Evolutionary conservation across 2,329 filamentous ascomycete genomes (phyloP), one percentile per base, ranked within the genome.

Genomic region (Beauveria sp.): DNA sequence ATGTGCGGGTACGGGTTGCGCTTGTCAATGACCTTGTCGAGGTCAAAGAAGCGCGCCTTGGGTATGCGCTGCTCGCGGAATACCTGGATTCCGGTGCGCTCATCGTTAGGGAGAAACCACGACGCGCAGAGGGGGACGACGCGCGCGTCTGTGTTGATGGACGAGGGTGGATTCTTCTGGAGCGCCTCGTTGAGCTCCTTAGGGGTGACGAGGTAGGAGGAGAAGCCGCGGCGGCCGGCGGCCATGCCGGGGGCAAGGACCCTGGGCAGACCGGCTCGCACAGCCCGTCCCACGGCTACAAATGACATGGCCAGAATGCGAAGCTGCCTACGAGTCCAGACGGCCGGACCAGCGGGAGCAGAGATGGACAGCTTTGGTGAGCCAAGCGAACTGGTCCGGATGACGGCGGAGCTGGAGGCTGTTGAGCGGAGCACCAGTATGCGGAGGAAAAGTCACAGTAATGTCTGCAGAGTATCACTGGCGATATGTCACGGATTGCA

Each of bases 91-190:
- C 94, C 94, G 55, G 84, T 90, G 64, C 92, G 87, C 59, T 84
- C 84, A 67, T 96, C 93, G 73, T 96, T 97, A 64, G 94, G 94
- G 64, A 99, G 84, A 71, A 97, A 99, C 94, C 94, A 99, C 26
- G 91, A 84, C 52, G 92, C 94, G 75, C 92, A 97, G 47, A 99
- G 82, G 3, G 94, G 90, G 59, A 99, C 86, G 48, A 96, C 88
- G 66, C 90, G 87, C 1, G 93, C 89, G 14, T 91, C 86, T 48
- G 90, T 89, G 63, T 90, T 91, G 68, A 93, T 89, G 64, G 88
- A 85, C 58, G 88, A 89, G 14, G 88, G 84, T 3, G 91, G 84
- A 73, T 93, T 96, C 76, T 88, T 89, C 74, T 89, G 87, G 56
- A 99, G 82, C 56, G 92, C 92, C 66, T 89, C 84, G 70, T 88